A percentile compares a stretch with the other conserved stretches of the same genome.
Conservation (phyloP, 164 flowering plant species). For the Vitis vinifera region ASM3070453v1 NC_081812.1:15577501-15578000, state of each 20-base stretch:
- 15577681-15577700: constrained; percentile 38
- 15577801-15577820: no score
- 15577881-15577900: constrained; percentile 57
- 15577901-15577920: constrained; percentile 62
- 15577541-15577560: constrained; percentile 31
- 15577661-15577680: constrained; percentile 64
- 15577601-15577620: constrained; percentile 53
- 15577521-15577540: constrained; percentile 42
- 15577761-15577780: constrained; percentile 63
- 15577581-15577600: constrained; percentile 20
- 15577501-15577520: constrained; percentile 49
- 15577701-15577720: constrained; percentile 30
- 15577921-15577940: constrained; percentile 51
- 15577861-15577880: constrained; percentile 49
- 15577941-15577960: constrained; percentile 58
- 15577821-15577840: constrained; percentile 9
- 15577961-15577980: background rate
- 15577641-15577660: constrained; percentile 73
- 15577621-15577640: constrained; percentile 44
- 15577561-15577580: constrained; percentile 24
- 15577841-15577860: constrained; percentile 12
- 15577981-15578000: no score
- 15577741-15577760: constrained; percentile 45
- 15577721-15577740: constrained; percentile 56
- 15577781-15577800: constrained; percentile 24